Conservation (phyloP, 140 eudicot genomes). For the Oenanthe javanica region DNA sequence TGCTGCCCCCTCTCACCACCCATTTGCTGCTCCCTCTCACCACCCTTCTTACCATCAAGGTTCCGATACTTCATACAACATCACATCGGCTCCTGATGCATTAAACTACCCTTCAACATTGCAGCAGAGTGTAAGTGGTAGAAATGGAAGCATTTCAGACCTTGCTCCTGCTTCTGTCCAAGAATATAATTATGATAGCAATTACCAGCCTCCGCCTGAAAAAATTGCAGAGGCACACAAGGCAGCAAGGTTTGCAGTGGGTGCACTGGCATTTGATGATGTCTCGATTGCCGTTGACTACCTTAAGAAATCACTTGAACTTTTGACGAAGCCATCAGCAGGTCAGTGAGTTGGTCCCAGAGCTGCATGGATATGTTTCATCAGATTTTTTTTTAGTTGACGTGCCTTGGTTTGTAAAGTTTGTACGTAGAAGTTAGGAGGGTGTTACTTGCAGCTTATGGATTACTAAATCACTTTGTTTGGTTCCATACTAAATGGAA, state of each 20-base stretch:
- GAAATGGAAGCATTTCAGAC: conserved; percentile 37
- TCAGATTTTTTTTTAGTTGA: neutral
- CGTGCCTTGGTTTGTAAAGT: conserved; percentile 11
- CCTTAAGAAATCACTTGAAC: conserved; percentile 79
- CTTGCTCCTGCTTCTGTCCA: conserved; percentile 28
- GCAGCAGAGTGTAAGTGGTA: conserved; percentile 34
- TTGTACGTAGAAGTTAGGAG: neutral
- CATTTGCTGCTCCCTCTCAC: conserved; percentile 45
- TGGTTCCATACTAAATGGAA: neutral
- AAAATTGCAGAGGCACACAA: conserved; percentile 92
- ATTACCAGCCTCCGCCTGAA: conserved; percentile 80
- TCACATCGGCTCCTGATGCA: conserved; percentile 32
- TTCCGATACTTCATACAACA: conserved; percentile 30
- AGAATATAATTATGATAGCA: conserved; percentile 66
- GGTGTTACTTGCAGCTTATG: conserved; percentile 1
- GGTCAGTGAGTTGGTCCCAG: conserved; percentile 31
- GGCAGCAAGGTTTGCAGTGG: conserved; percentile 96
- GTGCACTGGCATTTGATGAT: conserved; percentile 93
- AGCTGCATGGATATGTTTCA: conserved; percentile 7
- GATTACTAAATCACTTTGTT: neutral
- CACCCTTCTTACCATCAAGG: conserved; percentile 69
- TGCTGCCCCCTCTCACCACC: neutral
- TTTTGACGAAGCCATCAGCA: conserved; percentile 75
- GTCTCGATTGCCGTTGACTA: conserved; percentile 75
- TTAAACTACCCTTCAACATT: conserved; percentile 35